Conservation (phyloP, 176 grass and related monocot genomes). For the Oryza brachyantha region DNA sequence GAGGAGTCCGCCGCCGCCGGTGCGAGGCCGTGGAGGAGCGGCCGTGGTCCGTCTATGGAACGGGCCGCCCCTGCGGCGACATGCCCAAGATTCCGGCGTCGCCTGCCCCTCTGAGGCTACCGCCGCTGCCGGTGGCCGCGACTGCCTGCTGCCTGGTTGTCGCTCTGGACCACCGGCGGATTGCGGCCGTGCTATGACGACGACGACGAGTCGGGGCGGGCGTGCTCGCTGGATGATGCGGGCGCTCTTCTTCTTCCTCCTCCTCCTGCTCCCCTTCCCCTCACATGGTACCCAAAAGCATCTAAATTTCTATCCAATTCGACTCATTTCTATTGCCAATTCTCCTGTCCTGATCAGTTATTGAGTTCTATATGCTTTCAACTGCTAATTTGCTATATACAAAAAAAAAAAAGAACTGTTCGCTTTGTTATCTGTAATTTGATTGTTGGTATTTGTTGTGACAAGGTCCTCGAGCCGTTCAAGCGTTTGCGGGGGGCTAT, state of each 20-base stretch:
- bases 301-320: neutral
- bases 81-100: neutral
- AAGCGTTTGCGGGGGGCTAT: slow-evolving; percentile 70
- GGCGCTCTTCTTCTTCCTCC: slow-evolving; percentile 50
- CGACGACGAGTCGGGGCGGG: neutral
- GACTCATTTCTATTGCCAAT: neutral
- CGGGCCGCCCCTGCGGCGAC: slow-evolving; percentile 20
- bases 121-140: neutral
- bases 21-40: slow-evolving; percentile 20
- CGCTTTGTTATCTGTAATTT: neutral
- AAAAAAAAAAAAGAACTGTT: neutral
- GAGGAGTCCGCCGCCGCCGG: too few species aligned
- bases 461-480: slow-evolving; percentile 39
- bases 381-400: neutral
- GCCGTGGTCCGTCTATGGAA: slow-evolving; percentile 43
- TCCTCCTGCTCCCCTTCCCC: slow-evolving; percentile 48
- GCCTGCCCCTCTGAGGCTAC: neutral
- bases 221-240: neutral
- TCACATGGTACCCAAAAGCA: slow-evolving; percentile 30
- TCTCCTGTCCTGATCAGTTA: neutral
- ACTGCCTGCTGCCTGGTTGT: neutral
- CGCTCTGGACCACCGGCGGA: neutral
- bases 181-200: neutral
- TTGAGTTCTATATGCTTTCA: neutral
- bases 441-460: slow-evolving; percentile 29